Evolutionary conservation across 2,329 filamentous ascomycete species (phyloP).

Genomic region (Fusarium temperatum): DNA sequence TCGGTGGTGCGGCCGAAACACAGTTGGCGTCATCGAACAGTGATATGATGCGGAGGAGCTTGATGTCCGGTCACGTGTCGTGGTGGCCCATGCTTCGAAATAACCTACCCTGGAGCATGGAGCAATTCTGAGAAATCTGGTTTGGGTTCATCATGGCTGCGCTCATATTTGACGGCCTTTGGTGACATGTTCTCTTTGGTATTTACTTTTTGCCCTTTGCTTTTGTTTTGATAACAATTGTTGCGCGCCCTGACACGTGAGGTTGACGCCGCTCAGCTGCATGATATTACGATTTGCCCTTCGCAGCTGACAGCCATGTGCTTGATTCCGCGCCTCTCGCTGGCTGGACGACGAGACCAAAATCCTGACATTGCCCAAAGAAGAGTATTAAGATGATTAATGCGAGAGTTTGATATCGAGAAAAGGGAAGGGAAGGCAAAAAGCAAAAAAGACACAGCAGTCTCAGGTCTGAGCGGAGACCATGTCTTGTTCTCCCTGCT

Average conservation of each 20-base stretch:
- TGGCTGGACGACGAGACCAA: slow-evolving; percentile 18
- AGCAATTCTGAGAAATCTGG: not conserved
- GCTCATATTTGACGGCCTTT: not conserved
- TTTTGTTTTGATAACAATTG: not conserved
- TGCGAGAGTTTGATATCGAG: not conserved
- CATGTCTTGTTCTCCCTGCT: slow-evolving; percentile 24
- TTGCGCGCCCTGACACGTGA: not conserved
- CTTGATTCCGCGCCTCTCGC: not conserved
- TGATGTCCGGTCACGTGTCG: not conserved
- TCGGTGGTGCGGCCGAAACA: not conserved
- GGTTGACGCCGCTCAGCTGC: not conserved
- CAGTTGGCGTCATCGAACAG: slow-evolving; percentile 31
- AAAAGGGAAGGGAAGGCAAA: not conserved
- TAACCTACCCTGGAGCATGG: not conserved
- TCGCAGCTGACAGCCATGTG: not conserved
- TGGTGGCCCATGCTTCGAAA: rapidly evolving
- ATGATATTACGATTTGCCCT: not conserved
- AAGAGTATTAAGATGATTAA: not conserved
- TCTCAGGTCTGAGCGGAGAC: not conserved
- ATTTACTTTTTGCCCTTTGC: not conserved
- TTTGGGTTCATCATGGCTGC: not conserved
- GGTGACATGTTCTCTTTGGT: not conserved
- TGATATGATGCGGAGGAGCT: slow-evolving; percentile 15
- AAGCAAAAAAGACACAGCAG: not conserved
- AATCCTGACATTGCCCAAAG: not conserved